Base-by-base conservation (phyloP, 2,329 filamentous ascomycete genomes). In the Orbilia brochopaga region DNA sequence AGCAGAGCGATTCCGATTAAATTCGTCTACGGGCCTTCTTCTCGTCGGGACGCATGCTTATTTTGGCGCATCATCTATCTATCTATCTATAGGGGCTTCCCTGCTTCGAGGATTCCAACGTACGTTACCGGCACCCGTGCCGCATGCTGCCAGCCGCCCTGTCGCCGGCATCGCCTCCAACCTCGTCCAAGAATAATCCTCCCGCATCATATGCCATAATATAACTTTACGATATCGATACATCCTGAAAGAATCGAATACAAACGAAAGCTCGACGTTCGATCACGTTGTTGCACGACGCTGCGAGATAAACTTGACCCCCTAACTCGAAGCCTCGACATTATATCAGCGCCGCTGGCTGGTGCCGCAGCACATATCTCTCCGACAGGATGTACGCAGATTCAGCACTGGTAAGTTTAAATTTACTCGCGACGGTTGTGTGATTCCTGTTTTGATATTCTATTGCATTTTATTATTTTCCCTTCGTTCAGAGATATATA, bases 401-500 rank as follows among this genome's bases (percentile, higher is more conserved):
- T 35, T 72, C 67, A 15, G 67, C 67, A 30, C 64, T 72, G 67
- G 67, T 72, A 61, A 44, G 67, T 61, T 19, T 2, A 10, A 44
- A 24, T 15, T 19, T 8, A n/a, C n/a, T n/a, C n/a, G n/a, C 24
- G 50, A 15, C 1, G n/a, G 19, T 48, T 24, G 46, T 23, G 21
- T 24, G 1, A 6, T 58, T 46, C n/a, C 21, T 37, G n/a, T 27
- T n/a, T 19, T 8, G 17, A 17, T 30, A 15, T 58, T 48, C 44
- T 48, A 4, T n/a, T 61, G 37, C 27, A 17, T 53, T 53, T 40
- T 30, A 19, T 17, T 1, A 27, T 57, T 4, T 11, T 44, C 23
- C 11, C 13, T 3, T 32, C 50, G 3, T 21, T 11, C 15, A 48
- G 4, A 10, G 40, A 10, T 15, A 5, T n/a, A 10, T n/a, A 48